Evolutionary conservation across 805 yeast genomes (phyloP), one percentile per base, ranked within the genome.

Genomic region (Cyberlindnera samutprakarnensis): DNA sequence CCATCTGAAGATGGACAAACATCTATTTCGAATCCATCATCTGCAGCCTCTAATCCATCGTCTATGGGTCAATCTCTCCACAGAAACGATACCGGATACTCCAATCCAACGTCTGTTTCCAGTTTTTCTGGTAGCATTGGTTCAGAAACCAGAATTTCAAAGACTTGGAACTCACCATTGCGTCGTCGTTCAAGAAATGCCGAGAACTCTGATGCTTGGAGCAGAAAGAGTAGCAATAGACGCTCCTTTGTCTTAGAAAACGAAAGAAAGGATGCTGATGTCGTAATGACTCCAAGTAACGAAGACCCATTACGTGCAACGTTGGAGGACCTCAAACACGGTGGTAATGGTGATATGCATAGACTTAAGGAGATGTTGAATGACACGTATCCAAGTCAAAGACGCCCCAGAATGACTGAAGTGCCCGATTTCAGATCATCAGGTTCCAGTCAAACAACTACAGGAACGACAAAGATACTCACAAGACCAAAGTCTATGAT

Each of bases 221-320:
- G 35, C 30, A 36, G 38, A 23, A 32, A 36, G 23, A 31, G 20
- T 15, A 18, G 33, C 6, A 31, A 37, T 27, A 44, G 53, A 44
- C 43, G 42, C 33, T 49, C 54, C 2, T 50, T 49, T 22, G 37
- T 47, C 7, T 28, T 50, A 18, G 50, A 45, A 3, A 38, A 36
- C 11, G 5, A 14, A 14, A 43, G 23, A 13, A 28, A 24, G 4
- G 18, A 30, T 11, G 29, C 32, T 9, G 27, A 23, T 5, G 28
- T 26, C 13, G 36, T 31, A 15, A 34, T 43, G 12, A 36, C 43
- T 9, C 38, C 46, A 13, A 39, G 44, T 2, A 34, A 41, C 28
- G 48, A 46, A 14, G 77, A 74, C 43, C 78, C 78, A 7, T 51
- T 75, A 27, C 65, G 72, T 21, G 71, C 74, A 3, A 77, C 77